Percentiles rank a stretch among this genome's conserved stretches.
Conservation (phyloP, 1,139 yeast genomes). For the Yarrowia galli region DNA sequence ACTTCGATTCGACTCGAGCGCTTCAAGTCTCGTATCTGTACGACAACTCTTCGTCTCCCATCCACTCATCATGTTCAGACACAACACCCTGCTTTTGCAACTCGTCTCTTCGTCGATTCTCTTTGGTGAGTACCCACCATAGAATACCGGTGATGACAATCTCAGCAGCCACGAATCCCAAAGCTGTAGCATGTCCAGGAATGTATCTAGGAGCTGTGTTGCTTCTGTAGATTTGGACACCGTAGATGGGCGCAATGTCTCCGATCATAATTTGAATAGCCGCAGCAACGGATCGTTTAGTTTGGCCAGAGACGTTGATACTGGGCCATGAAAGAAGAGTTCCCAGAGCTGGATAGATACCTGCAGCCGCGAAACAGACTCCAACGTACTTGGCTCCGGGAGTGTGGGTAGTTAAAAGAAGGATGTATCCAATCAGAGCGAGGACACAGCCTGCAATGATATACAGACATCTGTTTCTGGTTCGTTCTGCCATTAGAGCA, state of each 20-base stretch:
- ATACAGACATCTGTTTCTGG: slow-evolving; percentile 51
- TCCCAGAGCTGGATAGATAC: slow-evolving; percentile 53
- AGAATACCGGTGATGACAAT: slow-evolving; percentile 3
- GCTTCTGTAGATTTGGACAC: slow-evolving; percentile 30
- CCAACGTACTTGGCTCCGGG: slow-evolving; percentile 49
- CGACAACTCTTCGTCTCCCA: slow-evolving; percentile 2
- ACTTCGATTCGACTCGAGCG: background rate
- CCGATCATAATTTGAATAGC: slow-evolving; percentile 56
- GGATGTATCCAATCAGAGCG: slow-evolving; percentile 50
- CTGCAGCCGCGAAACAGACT: slow-evolving; percentile 51
- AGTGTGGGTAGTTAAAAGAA: background rate
- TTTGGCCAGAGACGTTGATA: slow-evolving; percentile 52
- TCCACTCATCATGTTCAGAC: slow-evolving; percentile 12
- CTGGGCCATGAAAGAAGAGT: slow-evolving; percentile 53
- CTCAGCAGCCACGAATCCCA: slow-evolving; percentile 11
- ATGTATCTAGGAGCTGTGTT: slow-evolving; percentile 17
- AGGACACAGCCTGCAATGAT: slow-evolving; percentile 47
- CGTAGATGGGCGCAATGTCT: slow-evolving; percentile 46
- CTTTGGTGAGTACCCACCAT: slow-evolving; percentile 34
- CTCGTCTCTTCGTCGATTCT: slow-evolving; percentile 37
- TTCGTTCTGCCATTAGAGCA: slow-evolving; percentile 44
- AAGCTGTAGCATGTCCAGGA: slow-evolving; percentile 22
- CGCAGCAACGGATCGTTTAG: slow-evolving; percentile 54
- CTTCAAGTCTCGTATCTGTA: slow-evolving; percentile 1
- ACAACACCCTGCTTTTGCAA: slow-evolving; percentile 16